Conservation (phyloP, 345 rosid species). For the Stellera chamaejasme region DNA sequence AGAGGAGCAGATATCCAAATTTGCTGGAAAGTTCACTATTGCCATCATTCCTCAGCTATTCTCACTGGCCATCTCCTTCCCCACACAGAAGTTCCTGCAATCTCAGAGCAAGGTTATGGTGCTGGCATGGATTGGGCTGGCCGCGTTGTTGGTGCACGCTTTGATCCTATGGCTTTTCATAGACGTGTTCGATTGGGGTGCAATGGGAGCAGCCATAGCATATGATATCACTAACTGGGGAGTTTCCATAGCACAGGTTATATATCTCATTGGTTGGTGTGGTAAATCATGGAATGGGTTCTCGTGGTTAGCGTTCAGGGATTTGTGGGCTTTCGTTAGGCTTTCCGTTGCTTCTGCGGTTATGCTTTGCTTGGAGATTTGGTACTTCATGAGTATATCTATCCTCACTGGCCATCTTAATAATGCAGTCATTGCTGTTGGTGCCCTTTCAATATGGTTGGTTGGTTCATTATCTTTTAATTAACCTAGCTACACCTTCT, state of each 20-base stretch:
- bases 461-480: constrained; percentile 14
- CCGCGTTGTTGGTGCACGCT: constrained; percentile 33
- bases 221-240: constrained; percentile 43
- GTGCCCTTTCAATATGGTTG: constrained; percentile 75
- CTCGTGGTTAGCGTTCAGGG: constrained; percentile 52
- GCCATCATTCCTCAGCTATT: constrained; percentile 54
- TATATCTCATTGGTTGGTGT: constrained; percentile 50
- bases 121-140: constrained; percentile 49
- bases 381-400: constrained; percentile 81
- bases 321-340: constrained; percentile 65
- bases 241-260: constrained; percentile 32
- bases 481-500: not conserved
- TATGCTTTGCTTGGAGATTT: constrained; percentile 78
- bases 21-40: constrained; percentile 53
- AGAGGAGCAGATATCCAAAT: constrained; percentile 36
- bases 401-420: constrained; percentile 66
- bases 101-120: constrained; percentile 63
- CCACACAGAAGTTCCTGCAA: constrained; percentile 65
- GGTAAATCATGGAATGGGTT: constrained; percentile 62
- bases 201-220: constrained; percentile 65
- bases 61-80: constrained; percentile 56
- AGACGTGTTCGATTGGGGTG: constrained; percentile 33
- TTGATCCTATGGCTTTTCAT: constrained; percentile 43
- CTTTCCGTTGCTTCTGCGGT: constrained; percentile 76
- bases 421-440: constrained; percentile 64